Evolutionary conservation across 768 basidiomycete genomes (phyloP).

Genomic region (Mycena maculata): DNA sequence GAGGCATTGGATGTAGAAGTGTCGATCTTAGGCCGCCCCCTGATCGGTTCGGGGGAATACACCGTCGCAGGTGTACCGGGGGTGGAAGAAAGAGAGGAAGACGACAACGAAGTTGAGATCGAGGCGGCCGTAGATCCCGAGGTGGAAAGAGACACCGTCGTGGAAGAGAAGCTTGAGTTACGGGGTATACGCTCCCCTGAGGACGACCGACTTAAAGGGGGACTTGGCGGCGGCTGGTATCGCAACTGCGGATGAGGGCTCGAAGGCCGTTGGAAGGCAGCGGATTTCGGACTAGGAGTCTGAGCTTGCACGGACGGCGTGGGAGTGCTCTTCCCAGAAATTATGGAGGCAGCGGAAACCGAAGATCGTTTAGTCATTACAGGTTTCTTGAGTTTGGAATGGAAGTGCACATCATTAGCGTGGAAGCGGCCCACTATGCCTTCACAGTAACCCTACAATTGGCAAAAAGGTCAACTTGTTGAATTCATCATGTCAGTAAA

Average conservation of each 20-base stretch:
- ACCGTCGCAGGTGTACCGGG: slow-evolving; percentile 22
- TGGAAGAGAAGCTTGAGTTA: slow-evolving; percentile 29
- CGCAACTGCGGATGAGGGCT: slow-evolving; percentile 21
- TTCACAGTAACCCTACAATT: slow-evolving; percentile 82
- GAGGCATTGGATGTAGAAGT: slow-evolving; percentile 24
- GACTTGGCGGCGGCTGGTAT: slow-evolving; percentile 34
- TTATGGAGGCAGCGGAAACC: slow-evolving; percentile 40
- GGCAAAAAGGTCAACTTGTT: neutral
- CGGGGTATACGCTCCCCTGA: slow-evolving; percentile 26
- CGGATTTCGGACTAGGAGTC: slow-evolving; percentile 12
- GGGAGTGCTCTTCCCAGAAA: slow-evolving; percentile 30
- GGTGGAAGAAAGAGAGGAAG: slow-evolving; percentile 20
- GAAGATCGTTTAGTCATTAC: slow-evolving; percentile 79
- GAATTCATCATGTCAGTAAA: neutral
- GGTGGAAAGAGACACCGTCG: slow-evolving; percentile 15
- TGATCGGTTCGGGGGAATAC: slow-evolving; percentile 23
- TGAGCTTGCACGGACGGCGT: slow-evolving; percentile 22
- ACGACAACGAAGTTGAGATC: slow-evolving; percentile 17
- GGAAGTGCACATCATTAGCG: slow-evolving; percentile 73
- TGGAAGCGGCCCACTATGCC: slow-evolving; percentile 85
- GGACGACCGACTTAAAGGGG: slow-evolving; percentile 22
- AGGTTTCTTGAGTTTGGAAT: slow-evolving; percentile 81
- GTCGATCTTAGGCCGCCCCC: slow-evolving; percentile 15
- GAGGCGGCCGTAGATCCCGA: slow-evolving; percentile 23
- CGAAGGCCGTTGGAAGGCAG: slow-evolving; percentile 5